phyloP scores from a whole-genome alignment of 75 land plant species.

The Cryptomeria japonica region DNA sequence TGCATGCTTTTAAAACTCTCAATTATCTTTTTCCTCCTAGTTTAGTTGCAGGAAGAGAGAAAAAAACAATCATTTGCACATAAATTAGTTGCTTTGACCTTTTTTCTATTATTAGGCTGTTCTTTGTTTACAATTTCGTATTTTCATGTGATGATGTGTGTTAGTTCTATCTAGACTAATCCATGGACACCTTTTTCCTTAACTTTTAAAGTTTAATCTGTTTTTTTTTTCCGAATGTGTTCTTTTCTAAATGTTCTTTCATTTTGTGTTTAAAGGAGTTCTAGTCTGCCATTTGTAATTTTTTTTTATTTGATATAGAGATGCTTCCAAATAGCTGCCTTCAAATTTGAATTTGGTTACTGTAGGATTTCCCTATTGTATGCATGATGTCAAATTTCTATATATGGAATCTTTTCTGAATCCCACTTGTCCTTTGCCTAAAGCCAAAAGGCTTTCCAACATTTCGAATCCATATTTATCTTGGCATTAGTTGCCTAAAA shows the following conservation, averaged over 20 bases:
- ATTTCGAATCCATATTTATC: background rate
- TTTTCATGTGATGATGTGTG: background rate
- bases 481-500: background rate
- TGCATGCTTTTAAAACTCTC: conserved; percentile 16
- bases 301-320: background rate
- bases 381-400: background rate
- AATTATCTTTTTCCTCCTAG: background rate
- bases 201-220: background rate
- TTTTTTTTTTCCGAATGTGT: background rate
- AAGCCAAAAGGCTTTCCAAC: background rate
- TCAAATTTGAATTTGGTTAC: background rate
- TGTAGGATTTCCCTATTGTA: background rate
- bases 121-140: background rate
- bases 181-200: background rate
- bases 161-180: background rate
- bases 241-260: background rate
- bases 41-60: background rate
- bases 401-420: no score
- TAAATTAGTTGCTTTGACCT: background rate
- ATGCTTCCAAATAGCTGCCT: no score
- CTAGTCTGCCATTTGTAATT: background rate
- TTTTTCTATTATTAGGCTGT: background rate
- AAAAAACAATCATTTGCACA: background rate
- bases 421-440: no score
- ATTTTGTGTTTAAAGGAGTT: background rate